These are phyloP conservation scores for Eimeria praecox DNA, from an alignment of 169 alveolate species.

Conservation along the genomic window DNA sequence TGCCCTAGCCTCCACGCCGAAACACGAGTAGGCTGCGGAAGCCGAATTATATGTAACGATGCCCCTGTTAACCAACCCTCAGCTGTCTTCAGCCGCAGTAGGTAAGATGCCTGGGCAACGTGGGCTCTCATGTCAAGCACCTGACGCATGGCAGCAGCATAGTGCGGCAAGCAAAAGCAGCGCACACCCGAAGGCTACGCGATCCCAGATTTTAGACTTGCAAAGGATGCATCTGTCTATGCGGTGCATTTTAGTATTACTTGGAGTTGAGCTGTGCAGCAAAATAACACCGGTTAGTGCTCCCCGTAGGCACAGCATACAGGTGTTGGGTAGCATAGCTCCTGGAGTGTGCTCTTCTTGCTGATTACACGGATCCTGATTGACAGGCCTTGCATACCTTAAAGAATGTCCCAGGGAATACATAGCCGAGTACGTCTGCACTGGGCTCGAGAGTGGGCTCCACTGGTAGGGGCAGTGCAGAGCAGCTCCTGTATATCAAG, in stretches of 20 bases:
- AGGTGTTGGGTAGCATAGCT: background rate
- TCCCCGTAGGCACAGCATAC: background rate
- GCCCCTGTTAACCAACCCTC: constrained; percentile 76
- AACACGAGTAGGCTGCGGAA: constrained; percentile 15
- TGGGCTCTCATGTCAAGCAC: constrained; percentile 61
- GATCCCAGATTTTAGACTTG: background rate
- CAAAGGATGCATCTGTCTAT: background rate
- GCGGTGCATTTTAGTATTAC: background rate
- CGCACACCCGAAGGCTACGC: background rate
- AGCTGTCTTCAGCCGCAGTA: constrained; percentile 50
- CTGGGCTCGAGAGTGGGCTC: constrained; percentile 71
- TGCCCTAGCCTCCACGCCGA: constrained; percentile 9
- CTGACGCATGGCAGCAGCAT: background rate
- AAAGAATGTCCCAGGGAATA: constrained; percentile 55
- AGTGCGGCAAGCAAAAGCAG: background rate
- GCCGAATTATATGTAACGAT: constrained; percentile 10
- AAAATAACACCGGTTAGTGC: background rate
- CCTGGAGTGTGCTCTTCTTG: background rate
- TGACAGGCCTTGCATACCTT: background rate
- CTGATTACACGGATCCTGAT: background rate
- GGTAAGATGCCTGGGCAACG: constrained; percentile 4
- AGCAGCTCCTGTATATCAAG: constrained; percentile 58
- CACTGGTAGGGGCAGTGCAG: constrained; percentile 27
- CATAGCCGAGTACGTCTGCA: constrained; percentile 37
- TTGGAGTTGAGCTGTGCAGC: background rate